Conservation (phyloP, 2,329 filamentous ascomycete species). For the Colletotrichum salicis region DNA sequence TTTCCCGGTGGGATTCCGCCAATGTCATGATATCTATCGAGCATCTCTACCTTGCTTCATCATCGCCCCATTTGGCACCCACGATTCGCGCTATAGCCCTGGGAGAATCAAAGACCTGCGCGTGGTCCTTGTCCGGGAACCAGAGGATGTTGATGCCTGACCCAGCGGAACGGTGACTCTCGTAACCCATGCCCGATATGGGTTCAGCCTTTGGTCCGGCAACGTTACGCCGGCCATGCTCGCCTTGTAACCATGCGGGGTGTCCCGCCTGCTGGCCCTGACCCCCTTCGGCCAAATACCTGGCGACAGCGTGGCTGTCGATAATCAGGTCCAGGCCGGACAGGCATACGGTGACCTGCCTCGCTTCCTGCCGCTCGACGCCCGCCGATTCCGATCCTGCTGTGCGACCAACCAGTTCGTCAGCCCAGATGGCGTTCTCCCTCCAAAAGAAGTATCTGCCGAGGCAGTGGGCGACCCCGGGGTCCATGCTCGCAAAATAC, state of each 20-base stretch:
- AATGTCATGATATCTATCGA: background rate
- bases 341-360: constrained; percentile 66
- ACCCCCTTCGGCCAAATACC: constrained; percentile 57
- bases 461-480: constrained; percentile 72
- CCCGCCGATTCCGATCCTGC: constrained; percentile 2
- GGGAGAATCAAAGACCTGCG: constrained; percentile 66
- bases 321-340: constrained; percentile 73
- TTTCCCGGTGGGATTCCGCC: background rate
- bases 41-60: background rate
- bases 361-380: constrained; percentile 37
- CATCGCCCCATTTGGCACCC: constrained; percentile 37
- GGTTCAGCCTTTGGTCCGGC: constrained; percentile 17
- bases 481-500: constrained; percentile 77
- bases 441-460: constrained; percentile 77
- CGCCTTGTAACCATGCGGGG: constrained; percentile 35
- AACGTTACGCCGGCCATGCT: constrained; percentile 23
- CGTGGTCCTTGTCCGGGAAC: constrained; percentile 72
- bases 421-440: constrained; percentile 76
- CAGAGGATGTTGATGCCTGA: constrained; percentile 67
- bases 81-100: constrained; percentile 43
- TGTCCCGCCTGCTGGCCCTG: constrained; percentile 25
- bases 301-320: constrained; percentile 65
- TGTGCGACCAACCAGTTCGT: constrained; percentile 60
- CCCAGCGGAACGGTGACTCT: constrained; percentile 19
- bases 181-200: background rate